Evolutionary conservation across 1,139 yeast genomes (phyloP).

Genomic region (Taiozyma sp.): DNA sequence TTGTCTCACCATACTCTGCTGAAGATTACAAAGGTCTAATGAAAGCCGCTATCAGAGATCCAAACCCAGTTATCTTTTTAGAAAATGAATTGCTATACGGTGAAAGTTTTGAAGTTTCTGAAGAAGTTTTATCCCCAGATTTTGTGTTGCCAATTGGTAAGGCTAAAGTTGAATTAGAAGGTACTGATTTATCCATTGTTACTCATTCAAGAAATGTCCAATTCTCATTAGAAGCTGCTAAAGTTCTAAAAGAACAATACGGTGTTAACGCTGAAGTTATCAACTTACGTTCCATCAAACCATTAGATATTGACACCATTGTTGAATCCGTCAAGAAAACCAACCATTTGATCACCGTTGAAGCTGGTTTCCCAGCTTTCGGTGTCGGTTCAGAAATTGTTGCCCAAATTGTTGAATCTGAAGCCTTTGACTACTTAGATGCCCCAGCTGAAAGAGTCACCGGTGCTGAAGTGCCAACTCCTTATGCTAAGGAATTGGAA

Average conservation of each 20-base stretch:
- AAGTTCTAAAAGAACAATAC: conserved; percentile 71
- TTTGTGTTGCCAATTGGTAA: conserved; percentile 90
- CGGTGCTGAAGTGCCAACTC: conserved; percentile 99
- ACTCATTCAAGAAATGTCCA: conserved; percentile 90
- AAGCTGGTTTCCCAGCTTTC: conserved; percentile 96
- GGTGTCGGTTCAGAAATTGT: conserved; percentile 98
- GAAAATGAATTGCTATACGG: conserved; percentile 96
- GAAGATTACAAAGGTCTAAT: conserved; percentile 95
- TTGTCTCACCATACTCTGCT: conserved; percentile 89
- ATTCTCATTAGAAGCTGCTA: conserved; percentile 87
- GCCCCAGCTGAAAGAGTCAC: conserved; percentile 99
- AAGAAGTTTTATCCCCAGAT: conserved; percentile 85
- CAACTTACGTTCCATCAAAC: conserved; percentile 96
- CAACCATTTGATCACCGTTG: conserved; percentile 92
- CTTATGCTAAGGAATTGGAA: conserved; percentile 94
- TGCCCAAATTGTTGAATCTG: conserved; percentile 98
- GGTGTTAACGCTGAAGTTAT: conserved; percentile 91
- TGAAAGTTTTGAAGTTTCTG: conserved; percentile 84
- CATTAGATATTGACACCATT: conserved; percentile 86
- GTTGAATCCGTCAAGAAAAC: conserved; percentile 92
- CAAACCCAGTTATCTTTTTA: conserved; percentile 93
- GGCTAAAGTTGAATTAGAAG: conserved; percentile 92
- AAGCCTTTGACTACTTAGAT: conserved; percentile 96
- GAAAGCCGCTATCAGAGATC: conserved; percentile 96
- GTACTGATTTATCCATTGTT: conserved; percentile 84